Conservation (phyloP, 345 rosid genomes). For the Excoecaria cochinchinensis region DNA sequence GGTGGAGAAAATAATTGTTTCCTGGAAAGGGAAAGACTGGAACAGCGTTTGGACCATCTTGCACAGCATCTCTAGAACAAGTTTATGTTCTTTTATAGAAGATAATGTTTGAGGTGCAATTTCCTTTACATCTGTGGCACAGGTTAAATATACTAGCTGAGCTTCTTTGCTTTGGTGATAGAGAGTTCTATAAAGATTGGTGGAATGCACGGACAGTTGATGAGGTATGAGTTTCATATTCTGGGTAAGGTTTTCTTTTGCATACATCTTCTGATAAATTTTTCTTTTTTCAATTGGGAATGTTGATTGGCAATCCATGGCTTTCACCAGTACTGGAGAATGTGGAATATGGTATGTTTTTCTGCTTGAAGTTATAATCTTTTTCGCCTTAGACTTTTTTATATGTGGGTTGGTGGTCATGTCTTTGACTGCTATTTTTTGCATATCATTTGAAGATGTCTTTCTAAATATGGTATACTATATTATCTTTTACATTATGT, state of each 20-base stretch:
- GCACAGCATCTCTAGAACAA: not conserved
- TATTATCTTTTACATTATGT: not conserved
- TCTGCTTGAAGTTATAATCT: conserved; percentile 12
- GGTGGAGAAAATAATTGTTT: not conserved
- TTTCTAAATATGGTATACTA: not conserved
- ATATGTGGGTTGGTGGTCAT: not conserved
- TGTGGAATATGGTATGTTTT: conserved; percentile 98
- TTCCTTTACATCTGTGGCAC: conserved; percentile 12
- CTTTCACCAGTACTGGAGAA: conserved; percentile 87
- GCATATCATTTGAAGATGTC: not conserved
- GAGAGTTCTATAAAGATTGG: conserved; percentile 98
- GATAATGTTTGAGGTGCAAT: conserved; percentile 1
- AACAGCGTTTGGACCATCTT: not conserved
- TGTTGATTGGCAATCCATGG: conserved; percentile 19
- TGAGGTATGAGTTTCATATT: conserved; percentile 55
- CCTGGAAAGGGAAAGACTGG: too few relatives aligned
- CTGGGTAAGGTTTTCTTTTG: conserved; percentile 8
- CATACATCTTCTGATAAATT: conserved; percentile 16
- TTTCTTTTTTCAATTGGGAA: conserved; percentile 14
- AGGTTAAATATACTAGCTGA: conserved; percentile 98
- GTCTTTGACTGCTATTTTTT: not conserved
- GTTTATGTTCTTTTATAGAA: not conserved
- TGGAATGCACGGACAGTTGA: conserved; percentile 98
- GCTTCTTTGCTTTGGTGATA: conserved; percentile 93
- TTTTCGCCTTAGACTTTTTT: not conserved